Evolutionary conservation across 2,329 filamentous ascomycete species (phyloP), one percentile per base, ranked within the genome.

Genomic region (Claviceps cyperi): DNA sequence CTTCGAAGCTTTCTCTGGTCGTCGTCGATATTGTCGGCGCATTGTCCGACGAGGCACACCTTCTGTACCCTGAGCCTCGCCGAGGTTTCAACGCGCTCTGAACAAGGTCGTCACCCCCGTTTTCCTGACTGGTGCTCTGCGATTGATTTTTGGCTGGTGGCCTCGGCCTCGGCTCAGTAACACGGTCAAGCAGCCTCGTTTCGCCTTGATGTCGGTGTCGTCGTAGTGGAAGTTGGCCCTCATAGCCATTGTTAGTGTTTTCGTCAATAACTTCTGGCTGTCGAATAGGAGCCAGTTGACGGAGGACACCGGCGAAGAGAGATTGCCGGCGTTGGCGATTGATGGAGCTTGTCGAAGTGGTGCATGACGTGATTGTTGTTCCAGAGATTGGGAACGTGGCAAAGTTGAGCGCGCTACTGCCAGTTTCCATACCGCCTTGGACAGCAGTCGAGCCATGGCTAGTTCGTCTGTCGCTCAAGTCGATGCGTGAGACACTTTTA

Each of bases 1-100:
- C 69, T 55, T 77, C 72, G 52, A 76, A 77, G 48, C 69, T 66
- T 35, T 65, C 59, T 52, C 56, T 66, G 1, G 67, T 68, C 28
- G 28, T 32, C 54, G 68, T 65, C 21, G 53, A 55, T 46, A 54
- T 56, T 32, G 61, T 60, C 39, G 60, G 59, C 46, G 59, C 54
- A n/a, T 52, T 56, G n/a, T 58, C 56, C 24, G 54, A 50, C 14
- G 55, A 48, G 24, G 53, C 48, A 21, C 51, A 49, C 39, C 46
- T 51, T 19, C 49, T 55, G 40, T 64, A 58, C 19, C 56, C 59
- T 43, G 58, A 60, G 39, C 55, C 54, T 36, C 52, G 62, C 48
- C 54, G 50, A 15, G 56, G 52, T 44, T 57, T 59, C 21, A 54
- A 52, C 14, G 55, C 48, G 45, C 58, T 52, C 11, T 48, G 52